Conservation (phyloP, 768 basidiomycete genomes). For the Lactarius sanguifluus region DNA sequence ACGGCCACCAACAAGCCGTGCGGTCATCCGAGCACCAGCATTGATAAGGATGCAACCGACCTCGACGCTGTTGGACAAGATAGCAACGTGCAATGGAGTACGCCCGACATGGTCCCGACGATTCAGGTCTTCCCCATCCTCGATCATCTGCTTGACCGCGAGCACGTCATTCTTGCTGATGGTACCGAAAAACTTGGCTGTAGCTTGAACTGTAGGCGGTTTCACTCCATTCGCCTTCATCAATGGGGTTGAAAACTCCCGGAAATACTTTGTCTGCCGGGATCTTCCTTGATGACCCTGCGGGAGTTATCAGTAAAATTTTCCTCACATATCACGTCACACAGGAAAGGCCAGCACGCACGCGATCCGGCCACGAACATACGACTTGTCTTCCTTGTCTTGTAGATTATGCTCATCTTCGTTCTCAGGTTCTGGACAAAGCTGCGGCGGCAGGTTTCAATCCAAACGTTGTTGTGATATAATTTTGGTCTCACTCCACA, state of each 20-base stretch:
- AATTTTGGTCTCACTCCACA: conserved; percentile 47
- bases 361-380: conserved; percentile 43
- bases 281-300: conserved; percentile 61
- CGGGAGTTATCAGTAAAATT: background rate
- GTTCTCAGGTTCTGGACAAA: conserved; percentile 54
- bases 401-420: conserved; percentile 56
- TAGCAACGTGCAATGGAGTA: conserved; percentile 57
- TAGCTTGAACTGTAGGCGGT: conserved; percentile 58
- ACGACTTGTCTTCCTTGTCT: conserved; percentile 51
- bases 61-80: conserved; percentile 46
- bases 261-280: conserved; percentile 58
- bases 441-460: conserved; percentile 35
- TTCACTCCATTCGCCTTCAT: conserved; percentile 64
- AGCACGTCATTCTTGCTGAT: conserved; percentile 48
- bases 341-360: background rate
- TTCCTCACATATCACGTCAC: background rate
- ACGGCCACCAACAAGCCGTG: conserved; percentile 56
- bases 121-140: conserved; percentile 48
- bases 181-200: conserved; percentile 54
- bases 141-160: conserved; percentile 42
- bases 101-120: conserved; percentile 63
- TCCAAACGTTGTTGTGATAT: background rate
- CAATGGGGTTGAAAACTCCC: conserved; percentile 67
- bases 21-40: conserved; percentile 54
- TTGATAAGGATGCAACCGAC: conserved; percentile 54